phyloP scores from a whole-genome alignment of 2,329 filamentous ascomycete genomes.

The Cyphellophora attinorum region DNA sequence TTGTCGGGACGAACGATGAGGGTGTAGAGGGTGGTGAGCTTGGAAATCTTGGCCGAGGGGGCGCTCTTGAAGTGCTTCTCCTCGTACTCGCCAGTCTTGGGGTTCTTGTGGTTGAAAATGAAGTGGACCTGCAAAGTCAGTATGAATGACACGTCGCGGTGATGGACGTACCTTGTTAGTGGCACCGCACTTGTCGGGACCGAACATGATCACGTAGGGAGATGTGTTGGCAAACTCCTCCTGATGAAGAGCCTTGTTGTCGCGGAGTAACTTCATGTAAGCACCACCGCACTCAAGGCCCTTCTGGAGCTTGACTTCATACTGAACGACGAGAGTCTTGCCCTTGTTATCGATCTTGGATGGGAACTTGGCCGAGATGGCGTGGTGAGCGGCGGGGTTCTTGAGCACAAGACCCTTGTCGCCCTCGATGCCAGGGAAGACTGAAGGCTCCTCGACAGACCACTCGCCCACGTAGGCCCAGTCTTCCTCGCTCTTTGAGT shows the following conservation, averaged over 20 bases:
- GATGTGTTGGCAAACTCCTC: slow-evolving; percentile 97
- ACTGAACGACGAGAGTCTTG: slow-evolving; percentile 95
- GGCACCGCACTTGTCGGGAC: slow-evolving; percentile 96
- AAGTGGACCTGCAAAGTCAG: slow-evolving; percentile 53
- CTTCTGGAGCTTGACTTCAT: slow-evolving; percentile 98
- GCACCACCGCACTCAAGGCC: slow-evolving; percentile 96
- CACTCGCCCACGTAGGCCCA: slow-evolving; percentile 97
- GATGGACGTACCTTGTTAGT: slow-evolving; percentile 75
- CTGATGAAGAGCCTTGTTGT: slow-evolving; percentile 92
- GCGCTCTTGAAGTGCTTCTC: slow-evolving; percentile 93
- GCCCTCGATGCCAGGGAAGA: slow-evolving; percentile 85
- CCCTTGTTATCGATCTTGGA: slow-evolving; percentile 95
- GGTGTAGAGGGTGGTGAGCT: slow-evolving; percentile 91
- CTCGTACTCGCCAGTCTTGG: slow-evolving; percentile 98
- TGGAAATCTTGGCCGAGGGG: slow-evolving; percentile 77
- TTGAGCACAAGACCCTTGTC: slow-evolving; percentile 97
- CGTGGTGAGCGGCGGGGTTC: slow-evolving; percentile 95
- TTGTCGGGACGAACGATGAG: slow-evolving; percentile 95
- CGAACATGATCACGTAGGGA: slow-evolving; percentile 99
- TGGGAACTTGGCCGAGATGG: slow-evolving; percentile 97
- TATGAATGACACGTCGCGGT: slow-evolving; percentile 4
- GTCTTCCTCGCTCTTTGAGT: slow-evolving; percentile 69
- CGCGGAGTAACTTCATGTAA: slow-evolving; percentile 97
- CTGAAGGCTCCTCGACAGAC: slow-evolving; percentile 85
- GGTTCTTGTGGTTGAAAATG: slow-evolving; percentile 99